These are phyloP conservation scores for Vigna unguiculata DNA, from an alignment of 306 rosid species.

Conservation along the genomic window DNA sequence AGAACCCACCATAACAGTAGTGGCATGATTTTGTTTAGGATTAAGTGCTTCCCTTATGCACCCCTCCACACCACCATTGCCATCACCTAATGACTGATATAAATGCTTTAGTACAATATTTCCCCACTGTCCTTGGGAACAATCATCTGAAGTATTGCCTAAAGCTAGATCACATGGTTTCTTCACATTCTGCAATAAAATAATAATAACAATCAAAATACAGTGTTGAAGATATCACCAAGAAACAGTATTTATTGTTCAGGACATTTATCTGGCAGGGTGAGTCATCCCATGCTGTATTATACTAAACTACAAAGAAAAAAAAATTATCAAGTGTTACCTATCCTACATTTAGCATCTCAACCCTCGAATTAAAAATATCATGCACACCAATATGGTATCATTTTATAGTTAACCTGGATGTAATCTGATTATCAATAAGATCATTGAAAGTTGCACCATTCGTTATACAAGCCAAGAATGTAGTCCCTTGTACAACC, in stretches of 20 bases:
- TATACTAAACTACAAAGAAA: neutral
- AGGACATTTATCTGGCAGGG: slow-evolving; percentile 31
- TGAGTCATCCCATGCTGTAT: slow-evolving; percentile 17
- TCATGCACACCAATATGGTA: slow-evolving; percentile 15
- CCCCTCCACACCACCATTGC: slow-evolving; percentile 61
- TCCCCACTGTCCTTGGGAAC: slow-evolving; percentile 62
- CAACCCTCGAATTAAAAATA: slow-evolving; percentile 6
- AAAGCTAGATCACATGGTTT: slow-evolving; percentile 48
- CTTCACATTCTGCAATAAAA: slow-evolving; percentile 58
- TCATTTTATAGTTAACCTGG: slow-evolving; percentile 20
- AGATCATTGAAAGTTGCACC: slow-evolving; percentile 3
- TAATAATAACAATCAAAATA: slow-evolving; percentile 32
- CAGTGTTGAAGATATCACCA: slow-evolving; percentile 38
- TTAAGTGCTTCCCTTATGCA: slow-evolving; percentile 64
- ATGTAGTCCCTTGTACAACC: neutral
- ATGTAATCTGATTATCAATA: neutral
- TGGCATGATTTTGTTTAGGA: slow-evolving; percentile 45
- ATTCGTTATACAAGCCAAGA: slow-evolving; percentile 20
- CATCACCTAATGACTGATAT: slow-evolving; percentile 63
- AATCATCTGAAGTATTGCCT: slow-evolving; percentile 49
- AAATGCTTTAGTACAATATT: slow-evolving; percentile 58
- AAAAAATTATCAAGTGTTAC: neutral
- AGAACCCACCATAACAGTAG: slow-evolving; percentile 58
- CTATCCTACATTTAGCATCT: neutral
- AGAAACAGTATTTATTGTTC: slow-evolving; percentile 24